Conservation (phyloP, 208 protist species). For the Crithidia thermophila region DNA sequence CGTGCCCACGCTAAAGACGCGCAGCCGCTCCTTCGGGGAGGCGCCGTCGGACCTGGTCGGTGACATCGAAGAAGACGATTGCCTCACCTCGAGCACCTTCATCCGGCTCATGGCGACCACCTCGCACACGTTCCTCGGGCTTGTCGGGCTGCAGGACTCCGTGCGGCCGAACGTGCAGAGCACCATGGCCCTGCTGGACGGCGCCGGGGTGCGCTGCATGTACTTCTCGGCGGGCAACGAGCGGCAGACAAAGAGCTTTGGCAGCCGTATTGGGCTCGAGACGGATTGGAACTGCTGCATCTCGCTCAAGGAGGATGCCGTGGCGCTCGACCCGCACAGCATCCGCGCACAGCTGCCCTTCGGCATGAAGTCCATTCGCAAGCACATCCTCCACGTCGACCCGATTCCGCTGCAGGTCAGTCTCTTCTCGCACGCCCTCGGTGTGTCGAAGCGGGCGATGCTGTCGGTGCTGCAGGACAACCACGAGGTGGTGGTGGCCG, state of each 20-base stretch:
- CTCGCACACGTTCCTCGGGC: slow-evolving; percentile 87
- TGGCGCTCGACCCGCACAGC: slow-evolving; percentile 78
- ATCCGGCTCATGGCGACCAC: slow-evolving; percentile 69
- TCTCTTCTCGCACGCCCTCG: slow-evolving; percentile 92
- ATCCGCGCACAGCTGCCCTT: slow-evolving; percentile 94
- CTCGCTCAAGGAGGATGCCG: slow-evolving; percentile 86
- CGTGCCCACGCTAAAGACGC: slow-evolving; percentile 21
- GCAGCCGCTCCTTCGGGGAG: slow-evolving; percentile 43
- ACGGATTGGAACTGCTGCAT: slow-evolving; percentile 98
- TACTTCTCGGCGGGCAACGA: slow-evolving; percentile 89
- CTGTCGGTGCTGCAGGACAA: slow-evolving; percentile 95
- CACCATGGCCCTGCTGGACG: slow-evolving; percentile 74
- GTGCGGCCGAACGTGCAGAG: slow-evolving; percentile 81
- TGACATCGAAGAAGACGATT: slow-evolving; percentile 59
- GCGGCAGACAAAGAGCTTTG: slow-evolving; percentile 91
- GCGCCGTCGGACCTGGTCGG: slow-evolving; percentile 33
- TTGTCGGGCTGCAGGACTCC: slow-evolving; percentile 90
- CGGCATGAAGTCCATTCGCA: slow-evolving; percentile 92
- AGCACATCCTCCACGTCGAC: slow-evolving; percentile 94
- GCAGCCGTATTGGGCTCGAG: slow-evolving; percentile 89
- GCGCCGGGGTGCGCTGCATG: slow-evolving; percentile 95
- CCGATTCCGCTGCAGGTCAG: slow-evolving; percentile 95
- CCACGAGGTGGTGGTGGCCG: slow-evolving; percentile 91
- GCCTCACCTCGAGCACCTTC: slow-evolving; percentile 56
- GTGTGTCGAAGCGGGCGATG: slow-evolving; percentile 89